Evolutionary conservation across 139 green algal species (phyloP), one percentile per base, ranked within the genome.

Genomic region (Chlamydomonas sp.): DNA sequence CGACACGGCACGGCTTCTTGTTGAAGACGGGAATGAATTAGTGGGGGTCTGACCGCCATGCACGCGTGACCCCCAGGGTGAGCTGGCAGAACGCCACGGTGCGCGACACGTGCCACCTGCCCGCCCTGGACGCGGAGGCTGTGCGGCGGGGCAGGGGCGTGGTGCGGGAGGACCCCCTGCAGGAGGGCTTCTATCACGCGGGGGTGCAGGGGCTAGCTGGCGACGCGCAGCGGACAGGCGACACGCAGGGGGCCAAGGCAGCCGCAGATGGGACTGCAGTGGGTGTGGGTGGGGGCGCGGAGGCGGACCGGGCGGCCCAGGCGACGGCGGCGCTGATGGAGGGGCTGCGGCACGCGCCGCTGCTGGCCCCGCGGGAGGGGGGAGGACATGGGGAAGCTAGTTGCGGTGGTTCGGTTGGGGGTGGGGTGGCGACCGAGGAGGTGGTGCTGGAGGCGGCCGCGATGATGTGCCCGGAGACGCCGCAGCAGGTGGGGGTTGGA

Each of bases 61-160:
- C 4, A 3, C 20, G 5, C 71, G 2, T 20, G 6, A 7, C 31
- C 6, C 2, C 2, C 81, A 86, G 83, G 83, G 83, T 87, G 71
- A 87, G 83, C 83, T 87, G 83, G 83, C 18, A 75, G 49, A 87
- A 87, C 71, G 20, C 83, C 15, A 87, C 83, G 15, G 14, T 87
- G 2, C 72, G 83, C 20, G 62, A 18, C 57, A 80, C 72, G 9
- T n/a, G 57, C 4, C 18, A 87, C 9, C 74, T 87, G 73, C 83
- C 83, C 31, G 5, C 18, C 73, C 74, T 87, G 4, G 8, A 49
- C 3, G 62, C 73, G 2, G 31, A 76, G 1, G 15, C 66, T 7
- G 83, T 87, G 67, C 83, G 62, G 20, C 73, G 31, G 4, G 83
- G 83, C 5, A 31, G 73, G 4, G 83, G 83, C 7, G 73, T 87